Evolutionary conservation across 2,329 filamentous ascomycete genomes (phyloP), one percentile per base, ranked within the genome.

Genomic region (Tolypocladium album): DNA sequence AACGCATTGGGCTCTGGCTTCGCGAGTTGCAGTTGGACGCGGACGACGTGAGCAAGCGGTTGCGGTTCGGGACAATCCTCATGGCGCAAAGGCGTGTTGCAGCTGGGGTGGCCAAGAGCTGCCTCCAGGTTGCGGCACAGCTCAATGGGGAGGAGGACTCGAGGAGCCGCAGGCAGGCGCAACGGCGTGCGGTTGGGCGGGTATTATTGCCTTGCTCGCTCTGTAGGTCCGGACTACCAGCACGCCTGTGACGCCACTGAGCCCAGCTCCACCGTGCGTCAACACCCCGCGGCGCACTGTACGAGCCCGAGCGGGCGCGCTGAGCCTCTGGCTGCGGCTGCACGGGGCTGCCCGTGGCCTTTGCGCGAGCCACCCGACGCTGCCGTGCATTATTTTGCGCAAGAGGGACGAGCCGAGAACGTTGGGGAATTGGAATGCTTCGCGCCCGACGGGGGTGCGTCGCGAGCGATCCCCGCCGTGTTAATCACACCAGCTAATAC

Each of bases 41-140:
- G 61, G 73, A 70, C 24, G 79, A 79, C 34, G 67, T 72, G 60
- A 82, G 82, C 43, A 85, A 73, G 58, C 82, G 79, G 62, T 74
- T 77, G 58, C 82, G 79, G 62, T 74, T 77, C 60, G 82, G 81
- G 62, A 84, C 78, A 68, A 84, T 83, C 70, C 81, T 80, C 82
- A 84, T 84, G 70, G 67, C 68, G 65, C 45, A 63, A 59, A 58
- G 40, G 42, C 56, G 58, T 58, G 58, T 52, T 34, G 65, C 61
- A 58, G 57, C 50, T 53, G 50, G 50, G 31, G 50, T 6, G 50
- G 50, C 50, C 31, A n/a, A 43, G 38, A 63, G 56, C 58, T 58
- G 59, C 57, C 47, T 60, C 58, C 62, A 61, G 61, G 60, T 57
- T 55, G 62, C 56, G 58, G 57, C 57, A 43, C 58, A 58, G 50